A percentile compares a stretch with the other conserved stretches of the same genome.
Conservation (phyloP, 2,329 filamentous ascomycete species). For the Calonectria multiphialidica region DNA sequence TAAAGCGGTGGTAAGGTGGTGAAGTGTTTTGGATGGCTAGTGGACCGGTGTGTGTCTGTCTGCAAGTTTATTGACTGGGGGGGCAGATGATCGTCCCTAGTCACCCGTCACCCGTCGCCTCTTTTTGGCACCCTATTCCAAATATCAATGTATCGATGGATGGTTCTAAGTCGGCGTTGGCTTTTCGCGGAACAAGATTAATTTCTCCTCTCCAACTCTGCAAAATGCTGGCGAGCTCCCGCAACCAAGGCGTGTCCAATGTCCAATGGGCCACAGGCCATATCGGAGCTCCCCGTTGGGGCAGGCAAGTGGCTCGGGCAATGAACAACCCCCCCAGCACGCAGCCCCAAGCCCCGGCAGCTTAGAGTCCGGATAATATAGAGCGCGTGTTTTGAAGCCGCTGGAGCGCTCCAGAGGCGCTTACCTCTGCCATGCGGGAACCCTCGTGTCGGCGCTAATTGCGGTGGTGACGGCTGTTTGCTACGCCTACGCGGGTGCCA, state of each 20-base stretch:
- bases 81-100: constrained; percentile 5
- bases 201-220: not conserved
- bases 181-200: not conserved
- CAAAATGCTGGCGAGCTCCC: not conserved
- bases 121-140: not conserved
- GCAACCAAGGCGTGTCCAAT: not conserved
- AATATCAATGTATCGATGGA: not conserved
- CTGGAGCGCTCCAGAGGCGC: constrained; percentile 7
- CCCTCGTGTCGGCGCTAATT: constrained; percentile 12
- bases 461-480: constrained; percentile 6
- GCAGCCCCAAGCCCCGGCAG: not conserved
- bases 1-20: too few species aligned
- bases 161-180: not conserved
- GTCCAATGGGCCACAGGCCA: not conserved
- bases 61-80: constrained; percentile 6
- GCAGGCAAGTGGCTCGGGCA: not conserved
- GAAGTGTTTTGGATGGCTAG: not conserved
- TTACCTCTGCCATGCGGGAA: constrained; percentile 1
- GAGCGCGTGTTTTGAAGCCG: not conserved
- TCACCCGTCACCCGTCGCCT: constrained; percentile 4
- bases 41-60: not conserved
- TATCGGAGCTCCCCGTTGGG: constrained; percentile 2
- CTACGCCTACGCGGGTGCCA: not conserved
- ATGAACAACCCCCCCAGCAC: not conserved
- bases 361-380: constrained; percentile 12